Evolutionary conservation across 148 eudicot genomes (phyloP), one percentile per base, ranked within the genome.

Genomic region (Amaranthus palmeri): DNA sequence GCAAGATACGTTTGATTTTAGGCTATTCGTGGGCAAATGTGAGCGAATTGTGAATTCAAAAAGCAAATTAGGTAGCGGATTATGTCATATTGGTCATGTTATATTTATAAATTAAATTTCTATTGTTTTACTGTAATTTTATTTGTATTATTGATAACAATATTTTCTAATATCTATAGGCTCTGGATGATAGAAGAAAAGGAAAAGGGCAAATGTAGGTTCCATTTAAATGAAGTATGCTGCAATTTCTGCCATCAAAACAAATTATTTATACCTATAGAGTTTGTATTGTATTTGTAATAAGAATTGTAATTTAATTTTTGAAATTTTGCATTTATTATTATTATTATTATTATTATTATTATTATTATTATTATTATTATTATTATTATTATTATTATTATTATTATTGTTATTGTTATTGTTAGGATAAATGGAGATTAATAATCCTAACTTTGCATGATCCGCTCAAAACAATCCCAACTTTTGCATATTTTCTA

Each of bases 121-220:
- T 43, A 6, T 12, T 42, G 42, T 42, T 15, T 54, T 54, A 43
- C 9, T n/a, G 11, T 61, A 40, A 40, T 53, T 3, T 12, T 58
- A 4, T 51, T 58, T 58, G 46, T 67, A 6, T n/a, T 48, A 0
- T 25, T 69, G 65, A 46, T 62, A 7, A 4, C 42, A 25, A 8
- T 17, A 41, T 53, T 40, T 62, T 43, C 11, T 64, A 50, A 46
- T 18, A 47, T 47, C 8, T 45, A 69, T 86, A 87, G 97, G 97
- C 88, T 11, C 70, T 87, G 66, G 92, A 90, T 71, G 96, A 92
- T 60, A 86, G 78, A 76, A 81, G 87, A 74, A 90, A 88, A 79
- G 87, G 84, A 66, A 86, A 83, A 76, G 82, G 81, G 60, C 88
- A 78, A 4, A 9, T 15, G 12, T 68, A 17, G 61, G 60, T 49